Evolutionary conservation across 768 basidiomycete genomes (phyloP).

Genomic region (Mrakia frigida): DNA sequence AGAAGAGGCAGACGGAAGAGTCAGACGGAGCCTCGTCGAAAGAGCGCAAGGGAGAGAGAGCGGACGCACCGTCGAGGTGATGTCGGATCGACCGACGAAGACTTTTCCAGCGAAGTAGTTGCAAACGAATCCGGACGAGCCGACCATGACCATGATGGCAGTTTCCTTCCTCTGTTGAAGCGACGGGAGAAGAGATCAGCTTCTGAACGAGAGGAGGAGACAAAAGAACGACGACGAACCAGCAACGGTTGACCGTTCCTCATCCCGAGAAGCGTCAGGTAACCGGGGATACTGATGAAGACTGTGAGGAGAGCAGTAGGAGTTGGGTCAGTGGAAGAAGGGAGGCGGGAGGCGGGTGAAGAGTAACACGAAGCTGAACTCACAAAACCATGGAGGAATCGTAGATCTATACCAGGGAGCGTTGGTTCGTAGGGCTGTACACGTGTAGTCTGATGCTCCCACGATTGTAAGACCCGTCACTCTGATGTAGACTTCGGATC

Average conservation of each 20-base stretch:
- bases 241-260: conserved; percentile 47
- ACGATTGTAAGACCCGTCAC: conserved; percentile 52
- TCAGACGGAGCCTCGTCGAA: background rate
- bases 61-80: conserved; percentile 68
- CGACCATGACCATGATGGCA: conserved; percentile 51
- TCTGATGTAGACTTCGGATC: conserved; percentile 61
- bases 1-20: background rate
- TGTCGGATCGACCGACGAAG: conserved; percentile 66
- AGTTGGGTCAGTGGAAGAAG: background rate
- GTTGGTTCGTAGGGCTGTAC: conserved; percentile 54
- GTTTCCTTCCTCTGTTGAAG: conserved; percentile 39
- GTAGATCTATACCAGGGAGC: conserved; percentile 71
- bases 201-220: background rate
- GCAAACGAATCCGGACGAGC: conserved; percentile 54
- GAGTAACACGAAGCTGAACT: conserved; percentile 41
- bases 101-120: conserved; percentile 61
- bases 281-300: conserved; percentile 46
- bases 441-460: conserved; percentile 58
- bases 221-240: background rate
- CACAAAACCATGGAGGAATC: conserved; percentile 65
- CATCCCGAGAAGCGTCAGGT: conserved; percentile 43
- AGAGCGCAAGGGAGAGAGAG: conserved; percentile 33
- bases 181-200: conserved; percentile 24
- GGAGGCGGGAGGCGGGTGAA: background rate
- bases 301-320: conserved; percentile 27